Evolutionary conservation across 305 asterid species (phyloP), one percentile per base, ranked within the genome.

Genomic region (Salvia sclarea): DNA sequence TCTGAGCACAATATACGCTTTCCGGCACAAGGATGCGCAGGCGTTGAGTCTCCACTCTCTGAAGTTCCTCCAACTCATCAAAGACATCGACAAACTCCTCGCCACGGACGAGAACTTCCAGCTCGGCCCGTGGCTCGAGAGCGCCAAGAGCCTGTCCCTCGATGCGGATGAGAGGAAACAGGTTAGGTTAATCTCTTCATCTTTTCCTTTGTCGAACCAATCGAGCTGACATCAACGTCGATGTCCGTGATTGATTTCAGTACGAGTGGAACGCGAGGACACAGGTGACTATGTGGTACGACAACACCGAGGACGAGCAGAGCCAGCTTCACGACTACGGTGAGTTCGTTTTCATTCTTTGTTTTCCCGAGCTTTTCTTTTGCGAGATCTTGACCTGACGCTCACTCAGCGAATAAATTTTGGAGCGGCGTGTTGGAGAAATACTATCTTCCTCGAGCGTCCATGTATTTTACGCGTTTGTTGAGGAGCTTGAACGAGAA

Each of bases 261-360:
- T 87, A 88, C 13, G 96, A 94, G 78, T 91, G 97, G 98, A 94
- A 91, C 17, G 98, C 98, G 17, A 86, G 97, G 80, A 94, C 97
- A 4, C 97, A 91, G 81, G 85, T 94, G 66, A 94, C 97, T 8
- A 94, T 94, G 97, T 91, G 98, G 98, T 94, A 75, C 21, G 96
- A 91, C 73, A 87, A 71, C 70, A 89, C 90, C 13, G 66, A 82
- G 75, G 20, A 68, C 43, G 73, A 24, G 57, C 97, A 91, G 76
- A 91, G 96, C 89, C 57, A 82, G 73, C 96, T 94, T 72, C 98
- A 89, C 61, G 98, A 91, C 77, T 94, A 94, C 41, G 98, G 97
- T 86, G 82, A 28, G 76, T 6, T 53, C 6, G 5, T 40, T 50
- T 53, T 66, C 12, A 55, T 52, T 63, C 41, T 55, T 44, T 31